Percentiles rank a stretch among this genome's conserved stretches.
Evolutionary conservation across 495 filamentous ascomycete species (phyloP).

Genomic region (Tuber umbilicatum): DNA sequence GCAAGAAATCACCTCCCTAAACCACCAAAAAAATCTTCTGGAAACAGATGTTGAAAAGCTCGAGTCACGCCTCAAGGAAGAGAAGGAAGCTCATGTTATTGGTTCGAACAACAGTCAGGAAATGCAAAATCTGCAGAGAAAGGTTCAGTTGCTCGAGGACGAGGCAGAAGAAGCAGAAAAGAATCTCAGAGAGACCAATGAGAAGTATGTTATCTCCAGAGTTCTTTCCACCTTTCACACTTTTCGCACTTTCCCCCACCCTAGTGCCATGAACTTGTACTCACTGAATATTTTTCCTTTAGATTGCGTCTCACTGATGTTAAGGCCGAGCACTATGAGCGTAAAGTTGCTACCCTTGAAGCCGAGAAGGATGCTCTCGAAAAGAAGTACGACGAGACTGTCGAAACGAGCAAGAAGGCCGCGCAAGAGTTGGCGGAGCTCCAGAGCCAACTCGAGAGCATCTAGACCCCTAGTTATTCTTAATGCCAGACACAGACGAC

Average conservation of each 20-base stretch:
- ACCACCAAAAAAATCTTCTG: constrained; percentile 84
- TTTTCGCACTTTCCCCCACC: background rate
- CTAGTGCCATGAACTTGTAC: constrained; percentile 20
- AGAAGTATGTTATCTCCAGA: constrained; percentile 66
- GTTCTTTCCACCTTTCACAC: constrained; percentile 11
- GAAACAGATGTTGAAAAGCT: constrained; percentile 86
- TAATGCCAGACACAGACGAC: background rate
- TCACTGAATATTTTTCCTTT: constrained; percentile 11
- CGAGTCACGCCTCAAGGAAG: constrained; percentile 65
- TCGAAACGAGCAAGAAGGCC: constrained; percentile 72
- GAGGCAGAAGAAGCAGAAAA: constrained; percentile 93
- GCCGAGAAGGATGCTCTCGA: constrained; percentile 84
- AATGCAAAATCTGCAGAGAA: constrained; percentile 81
- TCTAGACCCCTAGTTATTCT: constrained; percentile 51
- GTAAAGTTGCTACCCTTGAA: constrained; percentile 96
- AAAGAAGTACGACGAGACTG: constrained; percentile 91
- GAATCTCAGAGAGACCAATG: constrained; percentile 90
- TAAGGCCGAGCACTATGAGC: constrained; percentile 98
- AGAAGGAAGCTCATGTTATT: constrained; percentile 69
- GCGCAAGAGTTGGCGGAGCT: constrained; percentile 91
- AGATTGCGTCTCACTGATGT: constrained; percentile 98
- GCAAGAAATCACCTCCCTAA: constrained; percentile 91
- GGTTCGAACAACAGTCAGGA: constrained; percentile 69
- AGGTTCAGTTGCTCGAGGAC: constrained; percentile 91
- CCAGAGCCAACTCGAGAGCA: constrained; percentile 78